Percentiles rank a stretch among this genome's conserved stretches.
phyloP scores from a whole-genome alignment of 352 stramenopile species.

The Phytophthora palmivora region DNA sequence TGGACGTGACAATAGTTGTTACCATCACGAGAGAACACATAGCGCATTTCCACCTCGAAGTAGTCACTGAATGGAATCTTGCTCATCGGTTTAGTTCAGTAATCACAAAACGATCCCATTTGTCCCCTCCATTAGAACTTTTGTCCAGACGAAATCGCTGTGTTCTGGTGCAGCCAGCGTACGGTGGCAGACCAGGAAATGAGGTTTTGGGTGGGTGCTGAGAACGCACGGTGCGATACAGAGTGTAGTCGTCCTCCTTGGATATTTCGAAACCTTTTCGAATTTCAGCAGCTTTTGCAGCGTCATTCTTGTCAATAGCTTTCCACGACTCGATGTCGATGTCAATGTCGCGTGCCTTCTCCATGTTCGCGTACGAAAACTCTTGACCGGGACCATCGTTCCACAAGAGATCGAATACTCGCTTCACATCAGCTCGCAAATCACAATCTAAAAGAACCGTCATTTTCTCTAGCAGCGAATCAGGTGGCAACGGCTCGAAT shows the following conservation, averaged over 20 bases:
- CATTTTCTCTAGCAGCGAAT: constrained; percentile 65
- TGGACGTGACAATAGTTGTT: constrained; percentile 81
- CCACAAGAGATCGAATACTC: constrained; percentile 75
- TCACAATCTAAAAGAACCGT: constrained; percentile 77
- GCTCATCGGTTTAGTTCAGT: constrained; percentile 73
- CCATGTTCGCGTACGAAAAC: constrained; percentile 61
- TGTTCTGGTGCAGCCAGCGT: constrained; percentile 52
- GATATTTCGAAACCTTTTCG: constrained; percentile 54
- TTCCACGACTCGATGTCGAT: constrained; percentile 72
- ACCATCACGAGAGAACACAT: constrained; percentile 77
- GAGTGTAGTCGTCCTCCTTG: constrained; percentile 56
- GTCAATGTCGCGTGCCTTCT: constrained; percentile 71
- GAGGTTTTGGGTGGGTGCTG: constrained; percentile 70
- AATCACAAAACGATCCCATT: constrained; percentile 69
- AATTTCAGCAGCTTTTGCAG: constrained; percentile 26
- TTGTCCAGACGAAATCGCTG: constrained; percentile 63
- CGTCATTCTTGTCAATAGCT: constrained; percentile 38
- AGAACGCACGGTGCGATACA: constrained; percentile 52
- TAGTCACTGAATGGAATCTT: constrained; percentile 86
- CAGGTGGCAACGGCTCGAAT: constrained; percentile 63
- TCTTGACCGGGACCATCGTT: constrained; percentile 58
- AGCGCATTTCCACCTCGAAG: constrained; percentile 86
- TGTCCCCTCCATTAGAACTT: constrained; percentile 45
- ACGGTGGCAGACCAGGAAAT: constrained; percentile 63
- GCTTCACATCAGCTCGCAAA: constrained; percentile 63